These are phyloP conservation scores for Pyrrhoderma noxium DNA, from an alignment of 1,284 basidiomycete species.

Conservation along the genomic window DNA sequence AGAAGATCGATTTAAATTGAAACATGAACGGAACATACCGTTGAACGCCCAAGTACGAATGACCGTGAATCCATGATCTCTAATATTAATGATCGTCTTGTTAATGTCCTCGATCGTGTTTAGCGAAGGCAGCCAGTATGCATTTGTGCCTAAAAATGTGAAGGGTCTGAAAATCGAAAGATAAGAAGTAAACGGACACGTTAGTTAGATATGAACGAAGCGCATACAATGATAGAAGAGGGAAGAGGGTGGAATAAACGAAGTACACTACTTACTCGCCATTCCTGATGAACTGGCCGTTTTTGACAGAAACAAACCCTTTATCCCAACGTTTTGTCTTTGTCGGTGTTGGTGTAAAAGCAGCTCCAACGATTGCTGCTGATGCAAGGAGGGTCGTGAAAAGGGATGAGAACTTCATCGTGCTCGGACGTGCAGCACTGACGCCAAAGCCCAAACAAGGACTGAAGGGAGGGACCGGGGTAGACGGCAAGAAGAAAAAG, in stretches of 20 bases:
- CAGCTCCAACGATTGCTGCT: slow-evolving; percentile 1
- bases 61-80: slow-evolving; percentile 26
- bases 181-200: background rate
- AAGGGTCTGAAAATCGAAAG: slow-evolving; percentile 33
- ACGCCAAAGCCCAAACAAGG: background rate
- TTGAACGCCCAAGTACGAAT: slow-evolving; percentile 29
- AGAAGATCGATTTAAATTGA: slow-evolving; percentile 1
- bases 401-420: background rate
- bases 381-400: background rate
- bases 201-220: background rate
- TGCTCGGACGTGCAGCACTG: slow-evolving; percentile 1
- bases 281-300: slow-evolving; percentile 43
- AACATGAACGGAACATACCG: slow-evolving; percentile 16
- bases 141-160: slow-evolving; percentile 55
- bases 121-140: slow-evolving; percentile 34
- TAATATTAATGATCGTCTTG: slow-evolving; percentile 23
- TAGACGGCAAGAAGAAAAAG: no score
- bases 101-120: slow-evolving; percentile 25
- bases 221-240: background rate
- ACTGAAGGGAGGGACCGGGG: background rate
- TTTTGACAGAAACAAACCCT: slow-evolving; percentile 35
- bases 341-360: slow-evolving; percentile 17
- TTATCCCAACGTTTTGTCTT: slow-evolving; percentile 21
- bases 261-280: slow-evolving; percentile 32
- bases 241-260: slow-evolving; percentile 5